Percentiles rank a stretch among this genome's conserved stretches.
These are phyloP conservation scores for Aureoboletus auriporus DNA, from an alignment of 768 basidiomycete species.

Conservation along the genomic window DNA sequence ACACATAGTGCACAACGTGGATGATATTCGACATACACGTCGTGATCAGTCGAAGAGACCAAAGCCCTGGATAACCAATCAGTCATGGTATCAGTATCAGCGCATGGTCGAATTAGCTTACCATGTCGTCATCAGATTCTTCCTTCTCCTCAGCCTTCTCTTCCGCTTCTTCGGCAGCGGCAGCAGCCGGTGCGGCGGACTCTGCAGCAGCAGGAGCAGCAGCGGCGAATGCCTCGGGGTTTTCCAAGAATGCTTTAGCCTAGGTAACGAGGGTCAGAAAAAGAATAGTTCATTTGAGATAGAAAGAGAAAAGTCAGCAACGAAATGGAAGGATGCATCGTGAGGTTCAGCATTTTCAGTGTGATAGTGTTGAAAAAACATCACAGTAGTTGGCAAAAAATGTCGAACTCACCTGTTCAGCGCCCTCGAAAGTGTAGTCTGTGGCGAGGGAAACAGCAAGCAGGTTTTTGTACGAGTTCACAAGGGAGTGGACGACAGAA, in stretches of 20 bases:
- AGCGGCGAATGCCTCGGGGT: conserved; percentile 95
- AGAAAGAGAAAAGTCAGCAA: conserved; percentile 25
- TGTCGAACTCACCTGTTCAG: conserved; percentile 71
- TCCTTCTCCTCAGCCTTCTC: conserved; percentile 83
- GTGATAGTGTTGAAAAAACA: conserved; percentile 38
- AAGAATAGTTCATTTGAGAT: neutral
- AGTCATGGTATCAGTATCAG: neutral
- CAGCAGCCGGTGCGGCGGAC: conserved; percentile 48
- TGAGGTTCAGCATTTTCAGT: conserved; percentile 84
- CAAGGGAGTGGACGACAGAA: conserved; percentile 90
- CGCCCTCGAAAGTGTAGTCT: conserved; percentile 91
- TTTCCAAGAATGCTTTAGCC: conserved; percentile 96
- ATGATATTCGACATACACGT: conserved; percentile 14
- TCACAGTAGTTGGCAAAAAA: conserved; percentile 6
- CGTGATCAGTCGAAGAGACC: conserved; percentile 79
- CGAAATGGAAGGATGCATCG: conserved; percentile 33
- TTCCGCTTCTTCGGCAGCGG: conserved; percentile 57
- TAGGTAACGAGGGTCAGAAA: conserved; percentile 28
- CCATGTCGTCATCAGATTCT: conserved; percentile 88
- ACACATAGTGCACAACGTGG: conserved; percentile 14
- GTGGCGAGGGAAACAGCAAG: conserved; percentile 85
- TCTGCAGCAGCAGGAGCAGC: conserved; percentile 63
- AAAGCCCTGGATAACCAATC: conserved; percentile 60
- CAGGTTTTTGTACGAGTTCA: conserved; percentile 99
- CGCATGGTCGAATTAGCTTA: conserved; percentile 29